A percentile compares a stretch with the other conserved stretches of the same genome.
Conservation (phyloP, 2,329 filamentous ascomycete genomes). For the Cercospora sp. region DNA sequence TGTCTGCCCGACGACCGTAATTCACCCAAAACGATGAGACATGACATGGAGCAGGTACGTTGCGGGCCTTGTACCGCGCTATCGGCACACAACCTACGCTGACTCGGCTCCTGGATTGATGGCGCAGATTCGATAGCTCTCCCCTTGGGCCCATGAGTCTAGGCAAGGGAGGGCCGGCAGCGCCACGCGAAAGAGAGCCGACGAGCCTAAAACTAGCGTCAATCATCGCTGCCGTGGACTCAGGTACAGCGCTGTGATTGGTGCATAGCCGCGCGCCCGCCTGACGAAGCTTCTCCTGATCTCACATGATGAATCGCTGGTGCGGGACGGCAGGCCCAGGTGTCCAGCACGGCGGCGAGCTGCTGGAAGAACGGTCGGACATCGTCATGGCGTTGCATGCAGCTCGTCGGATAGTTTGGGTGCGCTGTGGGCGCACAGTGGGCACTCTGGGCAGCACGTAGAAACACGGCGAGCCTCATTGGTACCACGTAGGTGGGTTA, state of each 20-base stretch:
- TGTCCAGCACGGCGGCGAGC: not conserved
- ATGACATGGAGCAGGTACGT: slow-evolving; percentile 9
- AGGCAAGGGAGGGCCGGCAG: slow-evolving; percentile 5
- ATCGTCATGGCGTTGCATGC: not conserved
- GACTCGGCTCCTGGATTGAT: slow-evolving; percentile 12
- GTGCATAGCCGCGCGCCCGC: slow-evolving; percentile 19
- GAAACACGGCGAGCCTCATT: not conserved
- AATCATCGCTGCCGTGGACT: slow-evolving; percentile 4
- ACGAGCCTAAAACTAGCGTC: slow-evolving; percentile 20
- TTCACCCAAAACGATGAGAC: not conserved
- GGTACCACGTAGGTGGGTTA: slow-evolving; percentile 5
- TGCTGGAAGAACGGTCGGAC: not conserved
- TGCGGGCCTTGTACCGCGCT: slow-evolving; percentile 9
- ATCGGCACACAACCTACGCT: slow-evolving; percentile 15
- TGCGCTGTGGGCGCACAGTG: not conserved
- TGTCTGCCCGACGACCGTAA: not conserved
- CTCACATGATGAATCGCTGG: slow-evolving; percentile 11
- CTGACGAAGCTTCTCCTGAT: slow-evolving; percentile 17
- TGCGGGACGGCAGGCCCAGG: slow-evolving; percentile 3
- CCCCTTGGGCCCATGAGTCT: slow-evolving; percentile 1
- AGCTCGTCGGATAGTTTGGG: not conserved
- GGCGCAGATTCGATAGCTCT: slow-evolving; percentile 3
- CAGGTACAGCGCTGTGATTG: slow-evolving; percentile 17
- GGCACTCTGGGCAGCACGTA: not conserved
- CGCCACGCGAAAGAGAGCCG: slow-evolving; percentile 18